Conservation (phyloP, 139 green algal species). For the Raphidocelis subcapitata region DNA sequence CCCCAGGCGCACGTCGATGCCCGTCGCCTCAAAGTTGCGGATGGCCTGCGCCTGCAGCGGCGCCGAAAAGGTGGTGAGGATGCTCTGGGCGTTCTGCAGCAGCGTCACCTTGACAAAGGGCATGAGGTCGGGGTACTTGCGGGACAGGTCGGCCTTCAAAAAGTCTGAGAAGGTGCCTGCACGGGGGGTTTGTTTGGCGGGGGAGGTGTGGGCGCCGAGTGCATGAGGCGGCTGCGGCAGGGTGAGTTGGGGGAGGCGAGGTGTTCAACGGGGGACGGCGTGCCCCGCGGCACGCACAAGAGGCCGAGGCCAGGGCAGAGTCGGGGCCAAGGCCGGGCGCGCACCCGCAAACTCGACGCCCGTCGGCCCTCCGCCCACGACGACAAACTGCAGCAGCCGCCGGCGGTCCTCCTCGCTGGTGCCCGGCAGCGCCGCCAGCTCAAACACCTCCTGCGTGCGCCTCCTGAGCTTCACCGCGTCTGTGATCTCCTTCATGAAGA, state of each 20-base stretch:
- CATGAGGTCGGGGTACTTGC: constrained; percentile 69
- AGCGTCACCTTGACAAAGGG: constrained; percentile 47
- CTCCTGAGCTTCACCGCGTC: constrained; percentile 53
- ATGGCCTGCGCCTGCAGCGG: constrained; percentile 44
- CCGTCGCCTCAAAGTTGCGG: constrained; percentile 40
- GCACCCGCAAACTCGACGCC: constrained; percentile 29
- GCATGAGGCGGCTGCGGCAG: no score
- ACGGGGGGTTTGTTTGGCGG: no score
- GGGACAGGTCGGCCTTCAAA: constrained; percentile 52
- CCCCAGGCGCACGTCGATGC: constrained; percentile 48
- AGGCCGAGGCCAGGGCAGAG: no score
- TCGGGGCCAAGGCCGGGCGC: no score
- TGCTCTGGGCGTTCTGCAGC: constrained; percentile 53
- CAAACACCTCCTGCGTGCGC: constrained; percentile 60
- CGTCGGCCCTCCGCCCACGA: constrained; percentile 85
- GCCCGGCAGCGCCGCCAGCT: constrained; percentile 71
- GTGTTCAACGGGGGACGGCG: no score
- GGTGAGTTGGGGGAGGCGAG: no score
- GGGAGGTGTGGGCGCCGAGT: no score
- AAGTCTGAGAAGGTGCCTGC: constrained; percentile 79
- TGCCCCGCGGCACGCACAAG: no score
- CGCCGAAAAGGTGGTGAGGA: constrained; percentile 39
- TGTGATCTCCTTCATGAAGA: constrained; percentile 81
- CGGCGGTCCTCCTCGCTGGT: constrained; percentile 51
- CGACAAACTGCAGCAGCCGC: constrained; percentile 67